Evolutionary conservation across 768 basidiomycete species (phyloP).

Genomic region (Boletus subparvulus): DNA sequence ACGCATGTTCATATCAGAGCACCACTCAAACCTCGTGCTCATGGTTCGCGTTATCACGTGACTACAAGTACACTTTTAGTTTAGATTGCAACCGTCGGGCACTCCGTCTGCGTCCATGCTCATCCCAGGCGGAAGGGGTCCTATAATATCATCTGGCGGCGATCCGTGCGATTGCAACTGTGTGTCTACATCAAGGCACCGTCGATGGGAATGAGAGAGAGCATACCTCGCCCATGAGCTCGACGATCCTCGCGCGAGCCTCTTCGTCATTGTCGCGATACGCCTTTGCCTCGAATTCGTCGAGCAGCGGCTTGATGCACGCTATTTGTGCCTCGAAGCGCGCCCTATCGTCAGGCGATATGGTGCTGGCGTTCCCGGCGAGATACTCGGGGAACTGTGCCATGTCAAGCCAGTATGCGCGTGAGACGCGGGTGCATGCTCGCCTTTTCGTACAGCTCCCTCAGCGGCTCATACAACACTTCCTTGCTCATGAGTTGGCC

Average conservation of each 20-base stretch:
- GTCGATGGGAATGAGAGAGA: not conserved
- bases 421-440: not conserved
- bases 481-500: slow-evolving; percentile 34
- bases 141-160: slow-evolving; percentile 83
- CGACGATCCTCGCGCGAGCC: slow-evolving; percentile 49
- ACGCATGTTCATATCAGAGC: slow-evolving; percentile 20
- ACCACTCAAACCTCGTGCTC: slow-evolving; percentile 2
- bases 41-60: slow-evolving; percentile 13
- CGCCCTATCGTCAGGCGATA: slow-evolving; percentile 57
- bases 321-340: slow-evolving; percentile 63
- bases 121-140: slow-evolving; percentile 72
- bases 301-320: slow-evolving; percentile 57
- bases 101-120: slow-evolving; percentile 54
- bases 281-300: slow-evolving; percentile 59
- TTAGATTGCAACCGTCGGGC: slow-evolving; percentile 35
- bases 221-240: slow-evolving; percentile 72
- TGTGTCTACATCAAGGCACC: not conserved
- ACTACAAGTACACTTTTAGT: slow-evolving; percentile 1
- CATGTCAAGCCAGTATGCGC: not conserved
- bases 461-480: slow-evolving; percentile 79
- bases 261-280: slow-evolving; percentile 58
- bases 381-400: slow-evolving; percentile 73
- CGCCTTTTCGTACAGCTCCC: slow-evolving; percentile 54
- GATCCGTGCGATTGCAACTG: slow-evolving; percentile 70
- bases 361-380: slow-evolving; percentile 46